Percentiles rank a stretch among this genome's conserved stretches.
These are phyloP conservation scores for Triticum urartu DNA, from an alignment of 176 grass and related monocot species.

Conservation along the genomic window DNA sequence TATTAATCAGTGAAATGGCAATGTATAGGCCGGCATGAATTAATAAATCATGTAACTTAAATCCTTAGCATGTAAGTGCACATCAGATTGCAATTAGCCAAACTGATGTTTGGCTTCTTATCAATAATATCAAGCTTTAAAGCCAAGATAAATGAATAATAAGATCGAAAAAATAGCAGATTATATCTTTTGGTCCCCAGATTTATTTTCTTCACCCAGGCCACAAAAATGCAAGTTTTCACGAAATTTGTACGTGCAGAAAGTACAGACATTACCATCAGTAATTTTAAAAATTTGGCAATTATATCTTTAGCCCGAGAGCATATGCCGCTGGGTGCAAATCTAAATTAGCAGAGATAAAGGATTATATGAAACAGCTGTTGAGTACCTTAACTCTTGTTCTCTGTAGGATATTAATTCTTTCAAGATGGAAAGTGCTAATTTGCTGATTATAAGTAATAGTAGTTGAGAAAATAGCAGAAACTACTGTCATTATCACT, in stretches of 20 bases:
- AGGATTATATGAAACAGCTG: background rate
- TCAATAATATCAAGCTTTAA: constrained; percentile 1
- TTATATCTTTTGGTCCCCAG: background rate
- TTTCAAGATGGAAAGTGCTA: background rate
- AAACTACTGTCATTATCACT: background rate
- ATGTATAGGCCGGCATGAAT: constrained; percentile 1
- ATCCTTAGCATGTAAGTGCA: constrained; percentile 16
- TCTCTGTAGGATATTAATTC: background rate
- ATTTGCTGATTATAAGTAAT: background rate
- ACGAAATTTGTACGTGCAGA: background rate
- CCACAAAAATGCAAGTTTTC: background rate
- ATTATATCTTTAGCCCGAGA: background rate
- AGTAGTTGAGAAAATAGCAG: background rate
- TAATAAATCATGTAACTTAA: constrained; percentile 9
- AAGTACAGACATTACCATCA: background rate
- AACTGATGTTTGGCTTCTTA: background rate
- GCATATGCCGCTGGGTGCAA: background rate
- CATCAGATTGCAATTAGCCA: constrained; percentile 2
- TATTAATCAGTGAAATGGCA: constrained; percentile 48
- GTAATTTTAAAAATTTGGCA: background rate
- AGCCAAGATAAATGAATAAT: constrained; percentile 17
- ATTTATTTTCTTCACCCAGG: background rate
- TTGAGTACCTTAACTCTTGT: background rate
- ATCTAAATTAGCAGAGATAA: background rate
- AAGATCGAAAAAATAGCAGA: constrained; percentile 12